A percentile compares a stretch with the other conserved stretches of the same genome.
Conservation (phyloP, 2,329 filamentous ascomycete genomes). For the Trichophyton rubrum region DNA sequence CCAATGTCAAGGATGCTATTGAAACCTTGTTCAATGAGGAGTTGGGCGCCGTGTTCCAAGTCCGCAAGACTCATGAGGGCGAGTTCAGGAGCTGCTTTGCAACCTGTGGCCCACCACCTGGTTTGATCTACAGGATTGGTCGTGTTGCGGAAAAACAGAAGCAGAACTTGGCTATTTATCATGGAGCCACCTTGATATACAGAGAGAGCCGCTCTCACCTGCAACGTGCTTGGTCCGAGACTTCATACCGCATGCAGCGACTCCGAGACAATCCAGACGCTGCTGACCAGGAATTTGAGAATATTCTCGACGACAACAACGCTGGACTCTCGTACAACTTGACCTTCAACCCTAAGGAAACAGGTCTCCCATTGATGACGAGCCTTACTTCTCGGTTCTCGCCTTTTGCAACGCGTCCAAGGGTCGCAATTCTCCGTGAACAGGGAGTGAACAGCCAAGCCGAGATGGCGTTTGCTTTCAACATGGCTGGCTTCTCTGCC, state of each 20-base stretch:
- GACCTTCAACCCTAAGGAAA: conserved; percentile 66
- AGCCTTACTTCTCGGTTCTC: conserved; percentile 45
- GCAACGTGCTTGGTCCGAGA: conserved; percentile 78
- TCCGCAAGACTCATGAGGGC: conserved; percentile 70
- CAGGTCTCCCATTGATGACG: conserved; percentile 55
- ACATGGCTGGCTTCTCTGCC: conserved; percentile 76
- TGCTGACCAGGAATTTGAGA: conserved; percentile 69
- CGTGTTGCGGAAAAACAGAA: conserved; percentile 54
- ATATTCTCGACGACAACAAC: conserved; percentile 61
- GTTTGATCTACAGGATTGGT: conserved; percentile 74
- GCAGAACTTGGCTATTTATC: conserved; percentile 65
- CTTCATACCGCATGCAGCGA: conserved; percentile 82
- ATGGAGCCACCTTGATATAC: conserved; percentile 56
- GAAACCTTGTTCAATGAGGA: conserved; percentile 90
- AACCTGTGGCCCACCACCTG: conserved; percentile 70
- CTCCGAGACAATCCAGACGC: conserved; percentile 78
- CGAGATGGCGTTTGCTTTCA: conserved; percentile 98
- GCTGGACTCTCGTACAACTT: conserved; percentile 77
- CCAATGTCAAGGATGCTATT: conserved; percentile 52
- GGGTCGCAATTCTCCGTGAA: conserved; percentile 85
- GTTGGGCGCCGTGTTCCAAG: conserved; percentile 89
- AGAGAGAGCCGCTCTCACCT: conserved; percentile 57
- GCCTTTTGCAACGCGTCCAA: conserved; percentile 51
- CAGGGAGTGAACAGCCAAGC: conserved; percentile 91
- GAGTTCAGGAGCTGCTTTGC: conserved; percentile 84